phyloP scores from a whole-genome alignment of 192 early-diverging fungal genomes.

The Coemansia nantahalensis region DNA sequence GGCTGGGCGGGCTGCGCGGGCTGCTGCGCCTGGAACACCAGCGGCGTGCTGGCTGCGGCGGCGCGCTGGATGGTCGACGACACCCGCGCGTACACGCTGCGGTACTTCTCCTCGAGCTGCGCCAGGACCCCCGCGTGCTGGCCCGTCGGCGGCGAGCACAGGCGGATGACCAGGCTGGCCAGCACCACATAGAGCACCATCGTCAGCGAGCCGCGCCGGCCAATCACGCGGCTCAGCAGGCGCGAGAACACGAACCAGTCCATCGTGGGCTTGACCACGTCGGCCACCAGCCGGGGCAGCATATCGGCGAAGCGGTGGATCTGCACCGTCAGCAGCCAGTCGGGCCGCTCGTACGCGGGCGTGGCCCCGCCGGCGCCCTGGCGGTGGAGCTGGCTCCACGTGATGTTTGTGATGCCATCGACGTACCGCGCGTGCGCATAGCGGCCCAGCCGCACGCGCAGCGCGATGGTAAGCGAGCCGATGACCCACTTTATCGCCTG shows the following conservation, averaged over 20 bases:
- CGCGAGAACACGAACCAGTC: conserved; percentile 54
- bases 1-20: neutral
- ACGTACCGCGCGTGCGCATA: conserved; percentile 49
- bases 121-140: conserved; percentile 34
- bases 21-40: conserved; percentile 24
- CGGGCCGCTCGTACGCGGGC: conserved; percentile 36
- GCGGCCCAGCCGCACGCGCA: conserved; percentile 44
- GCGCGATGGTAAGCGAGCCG: conserved; percentile 45
- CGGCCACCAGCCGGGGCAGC: conserved; percentile 47
- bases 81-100: conserved; percentile 39
- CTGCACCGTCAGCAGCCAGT: conserved; percentile 55
- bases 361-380: conserved; percentile 22
- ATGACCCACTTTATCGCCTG: conserved; percentile 54
- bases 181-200: conserved; percentile 49
- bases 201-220: conserved; percentile 41
- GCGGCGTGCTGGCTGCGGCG: conserved; percentile 31
- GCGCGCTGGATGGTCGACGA: conserved; percentile 42
- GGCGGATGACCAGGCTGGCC: conserved; percentile 36
- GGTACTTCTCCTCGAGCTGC: conserved; percentile 42
- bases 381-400: conserved; percentile 46
- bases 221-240: conserved; percentile 43
- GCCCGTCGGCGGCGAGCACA: conserved; percentile 44
- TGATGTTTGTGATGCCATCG: conserved; percentile 54
- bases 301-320: conserved; percentile 54
- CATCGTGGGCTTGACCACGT: conserved; percentile 47